Evolutionary conservation across 2,329 filamentous ascomycete species (phyloP).

Genomic region (Trichoderma aggressivum): DNA sequence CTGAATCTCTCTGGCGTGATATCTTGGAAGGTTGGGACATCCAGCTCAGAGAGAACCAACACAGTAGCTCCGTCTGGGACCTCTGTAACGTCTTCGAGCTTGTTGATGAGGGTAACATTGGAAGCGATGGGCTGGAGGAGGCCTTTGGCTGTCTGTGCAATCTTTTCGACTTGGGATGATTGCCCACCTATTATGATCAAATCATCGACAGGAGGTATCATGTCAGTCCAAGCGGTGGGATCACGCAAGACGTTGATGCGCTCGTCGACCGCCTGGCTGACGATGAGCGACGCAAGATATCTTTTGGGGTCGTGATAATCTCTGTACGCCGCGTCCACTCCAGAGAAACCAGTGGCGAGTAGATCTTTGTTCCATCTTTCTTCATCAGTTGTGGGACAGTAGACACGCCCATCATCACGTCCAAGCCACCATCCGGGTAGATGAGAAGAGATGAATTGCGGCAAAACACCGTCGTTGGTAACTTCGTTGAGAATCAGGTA

Average conservation of each 20-base stretch:
- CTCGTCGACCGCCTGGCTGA: not conserved
- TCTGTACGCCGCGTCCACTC: not conserved
- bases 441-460: not conserved
- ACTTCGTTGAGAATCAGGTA: not conserved
- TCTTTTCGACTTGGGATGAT: not conserved
- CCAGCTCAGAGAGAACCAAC: not conserved
- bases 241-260: not conserved
- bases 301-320: not conserved
- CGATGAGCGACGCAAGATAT: not conserved
- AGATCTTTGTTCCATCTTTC: not conserved
- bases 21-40: not conserved
- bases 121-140: not conserved
- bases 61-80: not conserved
- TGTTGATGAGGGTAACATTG: not conserved
- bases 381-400: not conserved
- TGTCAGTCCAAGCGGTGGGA: not conserved
- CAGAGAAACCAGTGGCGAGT: not conserved
- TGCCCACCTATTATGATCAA: not conserved
- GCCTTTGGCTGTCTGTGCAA: not conserved
- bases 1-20: not conserved
- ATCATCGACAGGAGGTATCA: not conserved
- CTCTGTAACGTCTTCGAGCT: not conserved
- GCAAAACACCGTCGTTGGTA: not conserved
- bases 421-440: not conserved
- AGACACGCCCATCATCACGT: not conserved